These are phyloP conservation scores for Entomortierella lignicola DNA, from an alignment of 192 early-diverging fungal genomes.

Conservation along the genomic window DNA sequence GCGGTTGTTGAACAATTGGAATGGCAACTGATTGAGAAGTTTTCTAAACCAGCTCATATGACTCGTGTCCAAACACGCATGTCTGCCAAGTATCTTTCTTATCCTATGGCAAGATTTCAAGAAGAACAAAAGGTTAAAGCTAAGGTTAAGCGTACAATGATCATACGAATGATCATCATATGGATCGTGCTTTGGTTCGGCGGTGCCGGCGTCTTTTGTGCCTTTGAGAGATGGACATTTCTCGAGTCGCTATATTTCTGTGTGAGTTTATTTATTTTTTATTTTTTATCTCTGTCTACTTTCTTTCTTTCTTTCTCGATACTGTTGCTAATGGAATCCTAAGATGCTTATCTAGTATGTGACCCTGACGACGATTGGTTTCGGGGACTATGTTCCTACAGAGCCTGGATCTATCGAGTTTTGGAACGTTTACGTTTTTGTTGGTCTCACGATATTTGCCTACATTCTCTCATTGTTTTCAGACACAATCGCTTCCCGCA, in stretches of 20 bases:
- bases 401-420: slow-evolving; percentile 53
- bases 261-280: slow-evolving; percentile 18
- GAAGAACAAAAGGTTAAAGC: slow-evolving; percentile 38
- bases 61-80: slow-evolving; percentile 45
- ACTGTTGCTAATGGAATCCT: not conserved
- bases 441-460: slow-evolving; percentile 45
- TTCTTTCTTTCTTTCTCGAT: not conserved
- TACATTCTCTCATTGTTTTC: slow-evolving; percentile 48
- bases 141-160: slow-evolving; percentile 37
- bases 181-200: slow-evolving; percentile 50
- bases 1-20: slow-evolving; percentile 46
- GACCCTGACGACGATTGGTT: slow-evolving; percentile 45
- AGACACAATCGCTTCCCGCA: slow-evolving; percentile 33
- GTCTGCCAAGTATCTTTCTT: slow-evolving; percentile 30
- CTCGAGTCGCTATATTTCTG: slow-evolving; percentile 48
- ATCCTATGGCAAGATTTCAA: slow-evolving; percentile 25
- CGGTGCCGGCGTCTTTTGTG: slow-evolving; percentile 48
- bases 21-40: slow-evolving; percentile 35
- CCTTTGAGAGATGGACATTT: slow-evolving; percentile 39
- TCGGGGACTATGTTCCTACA: slow-evolving; percentile 40
- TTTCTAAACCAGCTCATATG: slow-evolving; percentile 32
- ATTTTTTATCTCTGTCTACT: not conserved
- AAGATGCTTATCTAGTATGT: slow-evolving; percentile 17
- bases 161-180: slow-evolving; percentile 26
- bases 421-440: slow-evolving; percentile 51